Evolutionary conservation across 345 rosid genomes (phyloP), one percentile per base, ranked within the genome.

Genomic region (Viola odorata): DNA sequence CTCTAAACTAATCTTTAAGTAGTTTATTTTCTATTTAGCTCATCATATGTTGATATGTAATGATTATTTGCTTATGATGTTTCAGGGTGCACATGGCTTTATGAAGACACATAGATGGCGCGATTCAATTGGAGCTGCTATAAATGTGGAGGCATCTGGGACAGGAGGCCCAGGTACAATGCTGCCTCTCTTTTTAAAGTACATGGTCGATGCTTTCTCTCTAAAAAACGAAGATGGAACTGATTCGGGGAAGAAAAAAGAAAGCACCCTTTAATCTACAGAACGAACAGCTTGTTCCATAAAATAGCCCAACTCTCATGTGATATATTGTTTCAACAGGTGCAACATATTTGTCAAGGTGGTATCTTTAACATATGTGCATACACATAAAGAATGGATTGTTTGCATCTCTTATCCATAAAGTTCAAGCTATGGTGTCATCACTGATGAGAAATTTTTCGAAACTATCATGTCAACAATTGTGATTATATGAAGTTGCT

Each of bases 91-190:
- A 55, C 97, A 94, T 70, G 97, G 99, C 71, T 94, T 94, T 79
- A 83, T 94, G 88, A 90, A 74, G 62, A 78, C 89, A 62, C 71
- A 88, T 72, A 84, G 75, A 82, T 86, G 96, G 95, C 86, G 80
- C 51, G 86, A 90, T 69, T 77, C 87, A 41, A 76, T 94, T 67
- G 97, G 99, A 65, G 97, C 99, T 77, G 69, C 80, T 70, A 79
- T 94, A 72, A 86, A 94, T 69, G 85, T 94, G 68, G 99, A 94
- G 81, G 99, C 99, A 59, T 86, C 99, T 73, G 99, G 99, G 12
- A 78, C 85, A 3, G 97, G 95, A 72, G 97, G 99, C 64, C 79
- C 77, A 78, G 99, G 99, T 94, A 80, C 48, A 83, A 12, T 53
- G 51, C 51, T 54, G 63, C 53, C 47, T 36, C 32, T 23, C 2